A percentile compares a stretch with the other conserved stretches of the same genome.
Evolutionary conservation across 108 stramenopile genomes (phyloP).

Genomic region (Stephanodiscus triporus): DNA sequence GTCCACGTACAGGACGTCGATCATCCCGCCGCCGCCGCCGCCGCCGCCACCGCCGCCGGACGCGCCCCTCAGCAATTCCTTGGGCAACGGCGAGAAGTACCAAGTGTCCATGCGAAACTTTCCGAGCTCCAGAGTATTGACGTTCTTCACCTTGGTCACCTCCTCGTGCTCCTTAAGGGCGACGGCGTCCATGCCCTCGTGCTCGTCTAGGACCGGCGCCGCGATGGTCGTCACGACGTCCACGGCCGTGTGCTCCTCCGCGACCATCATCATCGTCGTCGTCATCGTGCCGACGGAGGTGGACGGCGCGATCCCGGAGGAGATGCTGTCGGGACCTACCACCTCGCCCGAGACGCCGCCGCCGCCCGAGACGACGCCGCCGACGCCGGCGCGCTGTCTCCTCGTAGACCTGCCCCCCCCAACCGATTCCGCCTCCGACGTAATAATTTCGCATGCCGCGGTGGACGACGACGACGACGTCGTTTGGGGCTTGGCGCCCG

Average conservation of each 20-base stretch:
- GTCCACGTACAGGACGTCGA: constrained; percentile 95
- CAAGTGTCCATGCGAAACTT: constrained; percentile 94
- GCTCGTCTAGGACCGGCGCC: constrained; percentile 94
- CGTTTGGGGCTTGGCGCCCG: not conserved
- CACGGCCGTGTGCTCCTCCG: constrained; percentile 62
- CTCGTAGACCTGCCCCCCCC: constrained; percentile 8
- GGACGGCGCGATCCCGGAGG: not conserved
- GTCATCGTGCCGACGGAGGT: too few species aligned
- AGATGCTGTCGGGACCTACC: not conserved
- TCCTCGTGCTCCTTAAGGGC: constrained; percentile 97
- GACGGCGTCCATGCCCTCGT: constrained; percentile 97
- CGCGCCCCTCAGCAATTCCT: constrained; percentile 83
- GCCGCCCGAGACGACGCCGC: not conserved
- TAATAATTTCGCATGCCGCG: not conserved
- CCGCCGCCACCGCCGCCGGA: constrained; percentile 12
- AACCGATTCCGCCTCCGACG: not conserved
- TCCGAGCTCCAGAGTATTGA: constrained; percentile 90
- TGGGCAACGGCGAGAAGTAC: constrained; percentile 98
- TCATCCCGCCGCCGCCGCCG: constrained; percentile 56
- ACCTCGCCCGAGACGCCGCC: not conserved
- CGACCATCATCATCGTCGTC: constrained; percentile 33
- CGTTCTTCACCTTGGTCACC: constrained; percentile 98
- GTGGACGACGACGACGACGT: not conserved
- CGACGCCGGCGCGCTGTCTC: constrained; percentile 4
- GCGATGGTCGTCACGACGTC: constrained; percentile 84